Percentiles rank a stretch among this genome's conserved stretches.
phyloP scores from a whole-genome alignment of 495 filamentous ascomycete genomes.

The Pseudomonodictys pantanalensis region DNA sequence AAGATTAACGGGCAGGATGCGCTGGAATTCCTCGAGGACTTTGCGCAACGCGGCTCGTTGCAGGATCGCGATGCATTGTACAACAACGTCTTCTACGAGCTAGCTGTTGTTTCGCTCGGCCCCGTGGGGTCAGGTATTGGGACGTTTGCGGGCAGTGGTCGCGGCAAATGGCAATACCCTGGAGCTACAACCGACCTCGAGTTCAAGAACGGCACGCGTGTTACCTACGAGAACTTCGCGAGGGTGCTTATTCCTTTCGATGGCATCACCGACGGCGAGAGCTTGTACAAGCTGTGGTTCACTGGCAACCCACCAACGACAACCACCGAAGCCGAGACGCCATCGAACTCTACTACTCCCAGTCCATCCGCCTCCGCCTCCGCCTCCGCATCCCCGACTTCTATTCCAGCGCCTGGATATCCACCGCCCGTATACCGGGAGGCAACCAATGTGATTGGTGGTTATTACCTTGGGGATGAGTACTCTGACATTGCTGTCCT shows the following conservation, averaged over 20 bases:
- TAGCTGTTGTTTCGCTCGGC: slow-evolving; percentile 30
- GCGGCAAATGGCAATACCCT: slow-evolving; percentile 32
- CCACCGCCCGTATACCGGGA: slow-evolving; percentile 47
- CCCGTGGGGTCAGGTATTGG: slow-evolving; percentile 35
- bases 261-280: slow-evolving; percentile 28
- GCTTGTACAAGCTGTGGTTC: slow-evolving; percentile 28
- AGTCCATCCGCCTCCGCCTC: slow-evolving; percentile 5
- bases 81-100: slow-evolving; percentile 36
- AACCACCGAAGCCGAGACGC: neutral
- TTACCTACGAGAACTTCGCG: slow-evolving; percentile 26
- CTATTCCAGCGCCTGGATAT: slow-evolving; percentile 47
- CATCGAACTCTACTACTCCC: neutral
- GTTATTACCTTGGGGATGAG: slow-evolving; percentile 49
- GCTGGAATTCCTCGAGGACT: slow-evolving; percentile 33
- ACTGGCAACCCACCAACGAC: slow-evolving; percentile 3
- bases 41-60: slow-evolving; percentile 28
- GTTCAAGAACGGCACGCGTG: slow-evolving; percentile 36
- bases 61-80: slow-evolving; percentile 38
- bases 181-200: slow-evolving; percentile 31
- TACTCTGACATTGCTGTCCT: slow-evolving; percentile 50
- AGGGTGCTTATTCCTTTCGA: slow-evolving; percentile 24
- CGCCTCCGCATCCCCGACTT: slow-evolving; percentile 6
- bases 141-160: slow-evolving; percentile 35
- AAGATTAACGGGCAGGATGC: slow-evolving; percentile 40
- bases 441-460: slow-evolving; percentile 43